Evolutionary conservation across 140 eudicot species (phyloP).

Genomic region (Ambrosia hybrid): DNA sequence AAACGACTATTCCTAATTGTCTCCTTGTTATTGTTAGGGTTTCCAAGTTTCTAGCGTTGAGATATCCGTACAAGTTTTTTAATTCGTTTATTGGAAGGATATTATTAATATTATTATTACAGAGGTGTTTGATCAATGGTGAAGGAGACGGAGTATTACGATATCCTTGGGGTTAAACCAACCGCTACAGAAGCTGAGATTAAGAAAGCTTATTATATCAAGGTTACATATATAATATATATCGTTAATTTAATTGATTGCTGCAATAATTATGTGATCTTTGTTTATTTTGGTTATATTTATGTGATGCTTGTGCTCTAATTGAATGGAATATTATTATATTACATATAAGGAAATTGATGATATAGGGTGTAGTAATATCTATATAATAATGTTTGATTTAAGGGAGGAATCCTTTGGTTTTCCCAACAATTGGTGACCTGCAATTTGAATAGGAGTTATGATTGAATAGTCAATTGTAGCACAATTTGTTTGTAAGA

Average conservation of each 20-base stretch:
- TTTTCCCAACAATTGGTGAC: background rate
- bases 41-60: constrained; percentile 10
- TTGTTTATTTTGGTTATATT: background rate
- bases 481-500: constrained; percentile 5
- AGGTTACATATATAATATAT: background rate
- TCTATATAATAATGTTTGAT: background rate
- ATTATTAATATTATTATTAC: too few species aligned
- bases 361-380: background rate
- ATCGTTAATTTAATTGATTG: background rate
- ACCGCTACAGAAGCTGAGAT: constrained; percentile 85
- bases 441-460: background rate
- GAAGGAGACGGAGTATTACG: constrained; percentile 91
- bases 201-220: constrained; percentile 86
- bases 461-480: constrained; percentile 8
- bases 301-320: constrained; percentile 2
- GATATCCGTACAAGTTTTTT: constrained; percentile 12
- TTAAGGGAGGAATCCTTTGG: background rate
- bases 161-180: constrained; percentile 83
- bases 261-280: background rate
- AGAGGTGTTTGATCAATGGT: constrained; percentile 46
- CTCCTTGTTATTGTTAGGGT: background rate
- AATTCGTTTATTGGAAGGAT: background rate
- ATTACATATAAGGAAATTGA: background rate
- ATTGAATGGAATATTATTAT: background rate
- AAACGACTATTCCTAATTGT: constrained; percentile 6